phyloP scores from a whole-genome alignment of 73 alveolate species.

The Paramecium primaurelia region DNA sequence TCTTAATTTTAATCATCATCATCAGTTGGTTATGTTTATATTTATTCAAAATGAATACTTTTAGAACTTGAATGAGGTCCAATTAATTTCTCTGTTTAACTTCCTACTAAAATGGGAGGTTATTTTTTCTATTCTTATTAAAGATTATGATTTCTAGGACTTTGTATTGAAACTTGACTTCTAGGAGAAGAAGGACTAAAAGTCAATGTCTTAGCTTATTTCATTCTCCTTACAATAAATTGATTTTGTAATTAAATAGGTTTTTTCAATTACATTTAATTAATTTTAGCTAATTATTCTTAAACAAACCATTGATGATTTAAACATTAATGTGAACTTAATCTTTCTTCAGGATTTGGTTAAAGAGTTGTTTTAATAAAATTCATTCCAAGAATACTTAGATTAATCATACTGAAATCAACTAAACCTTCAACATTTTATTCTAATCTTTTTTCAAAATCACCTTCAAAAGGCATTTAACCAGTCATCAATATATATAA shows the following conservation, averaged over 20 bases:
- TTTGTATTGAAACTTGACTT: neutral
- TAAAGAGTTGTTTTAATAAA: neutral
- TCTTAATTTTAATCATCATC: neutral
- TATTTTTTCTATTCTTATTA: neutral
- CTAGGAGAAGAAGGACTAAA: constrained; percentile 26
- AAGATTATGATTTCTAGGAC: neutral
- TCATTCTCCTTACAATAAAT: neutral
- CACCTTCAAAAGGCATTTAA: constrained; percentile 23
- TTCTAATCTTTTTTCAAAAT: neutral
- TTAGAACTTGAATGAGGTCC: neutral
- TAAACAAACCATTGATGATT: constrained; percentile 4
- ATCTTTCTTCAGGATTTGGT: constrained; percentile 2
- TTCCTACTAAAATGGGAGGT: neutral
- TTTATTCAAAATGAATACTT: neutral
- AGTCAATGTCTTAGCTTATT: neutral
- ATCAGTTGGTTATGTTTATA: neutral
- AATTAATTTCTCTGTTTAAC: neutral
- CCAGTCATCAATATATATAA: constrained; percentile 47
- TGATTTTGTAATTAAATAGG: neutral
- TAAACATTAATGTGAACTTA: neutral
- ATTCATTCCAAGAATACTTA: neutral
- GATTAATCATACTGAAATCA: neutral
- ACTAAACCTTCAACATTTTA: constrained; percentile 18
- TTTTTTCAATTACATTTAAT: neutral
- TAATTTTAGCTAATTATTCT: neutral